Percentiles rank a stretch among this genome's conserved stretches.
phyloP scores from a whole-genome alignment of 257 asterid species.

The Solanum ossicruentum region DNA sequence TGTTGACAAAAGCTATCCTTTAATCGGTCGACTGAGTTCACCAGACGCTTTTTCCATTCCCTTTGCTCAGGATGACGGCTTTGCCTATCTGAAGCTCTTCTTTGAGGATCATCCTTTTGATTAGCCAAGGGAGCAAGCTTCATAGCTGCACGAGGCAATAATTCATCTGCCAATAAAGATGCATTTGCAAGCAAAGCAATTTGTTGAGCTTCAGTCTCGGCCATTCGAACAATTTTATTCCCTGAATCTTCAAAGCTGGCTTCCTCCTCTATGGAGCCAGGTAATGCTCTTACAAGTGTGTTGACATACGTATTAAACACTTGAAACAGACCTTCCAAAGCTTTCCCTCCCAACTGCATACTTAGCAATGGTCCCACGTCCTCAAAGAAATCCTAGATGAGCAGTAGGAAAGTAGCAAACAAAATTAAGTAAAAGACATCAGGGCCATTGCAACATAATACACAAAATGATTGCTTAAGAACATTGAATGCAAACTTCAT shows the following conservation, averaged over 20 bases:
- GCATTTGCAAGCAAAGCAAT: slow-evolving; percentile 98
- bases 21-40: slow-evolving; percentile 65
- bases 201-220: slow-evolving; percentile 94
- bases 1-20: slow-evolving; percentile 98
- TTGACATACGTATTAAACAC: slow-evolving; percentile 75
- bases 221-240: slow-evolving; percentile 84
- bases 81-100: slow-evolving; percentile 78
- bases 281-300: slow-evolving; percentile 91
- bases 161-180: slow-evolving; percentile 82
- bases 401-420: neutral
- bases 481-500: neutral
- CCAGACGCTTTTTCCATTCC: slow-evolving; percentile 94
- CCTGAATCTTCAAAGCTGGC: slow-evolving; percentile 60
- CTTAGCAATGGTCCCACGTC: slow-evolving; percentile 93
- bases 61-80: slow-evolving; percentile 94
- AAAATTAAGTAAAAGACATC: neutral
- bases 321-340: slow-evolving; percentile 87
- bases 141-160: slow-evolving; percentile 95
- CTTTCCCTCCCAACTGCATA: slow-evolving; percentile 86
- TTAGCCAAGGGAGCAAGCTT: slow-evolving; percentile 56
- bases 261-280: slow-evolving; percentile 91
- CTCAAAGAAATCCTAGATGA: slow-evolving; percentile 84
- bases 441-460: neutral
- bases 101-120: slow-evolving; percentile 62
- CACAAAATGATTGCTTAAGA: neutral